Conservation (phyloP, 495 filamentous ascomycete species). For the Podospora appendiculata region DNA sequence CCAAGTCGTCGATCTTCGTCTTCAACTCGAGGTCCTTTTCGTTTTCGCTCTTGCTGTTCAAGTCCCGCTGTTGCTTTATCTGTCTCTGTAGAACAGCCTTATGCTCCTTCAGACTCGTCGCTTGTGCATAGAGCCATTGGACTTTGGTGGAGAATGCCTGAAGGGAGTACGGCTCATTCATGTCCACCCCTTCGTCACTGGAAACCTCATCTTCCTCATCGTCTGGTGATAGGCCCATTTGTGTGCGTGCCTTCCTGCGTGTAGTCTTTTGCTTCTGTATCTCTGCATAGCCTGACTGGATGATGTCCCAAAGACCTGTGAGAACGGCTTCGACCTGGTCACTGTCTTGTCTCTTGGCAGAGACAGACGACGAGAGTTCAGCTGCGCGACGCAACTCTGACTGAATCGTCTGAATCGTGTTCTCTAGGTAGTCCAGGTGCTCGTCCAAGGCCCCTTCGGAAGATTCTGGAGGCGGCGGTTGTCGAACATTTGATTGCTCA, state of each 20-base stretch:
- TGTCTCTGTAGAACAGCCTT: constrained; percentile 78
- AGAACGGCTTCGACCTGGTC: constrained; percentile 55
- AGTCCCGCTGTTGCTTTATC: constrained; percentile 85
- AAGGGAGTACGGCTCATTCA: constrained; percentile 56
- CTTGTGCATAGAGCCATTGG: constrained; percentile 60
- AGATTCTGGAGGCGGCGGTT: constrained; percentile 18
- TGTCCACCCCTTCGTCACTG: constrained; percentile 41
- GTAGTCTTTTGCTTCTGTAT: constrained; percentile 45
- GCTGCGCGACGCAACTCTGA: constrained; percentile 24
- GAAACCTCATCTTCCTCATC: constrained; percentile 41
- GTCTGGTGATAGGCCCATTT: constrained; percentile 29
- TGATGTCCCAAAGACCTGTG: constrained; percentile 64
- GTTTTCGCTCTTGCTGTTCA: constrained; percentile 59
- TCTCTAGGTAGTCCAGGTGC: constrained; percentile 35
- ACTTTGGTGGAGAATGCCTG: constrained; percentile 66
- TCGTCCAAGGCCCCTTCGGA: constrained; percentile 21
- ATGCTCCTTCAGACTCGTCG: constrained; percentile 66
- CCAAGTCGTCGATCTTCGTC: constrained; percentile 44
- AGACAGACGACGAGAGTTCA: constrained; percentile 16
- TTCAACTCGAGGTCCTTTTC: constrained; percentile 53
- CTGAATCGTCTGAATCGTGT: constrained; percentile 21
- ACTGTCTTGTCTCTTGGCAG: constrained; percentile 27
- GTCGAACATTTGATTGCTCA: constrained; percentile 12
- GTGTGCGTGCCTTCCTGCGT: constrained; percentile 35
- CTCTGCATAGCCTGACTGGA: constrained; percentile 55